Base-by-base conservation (phyloP, 2,329 filamentous ascomycete species). In the Botrytis fabae region DNA sequence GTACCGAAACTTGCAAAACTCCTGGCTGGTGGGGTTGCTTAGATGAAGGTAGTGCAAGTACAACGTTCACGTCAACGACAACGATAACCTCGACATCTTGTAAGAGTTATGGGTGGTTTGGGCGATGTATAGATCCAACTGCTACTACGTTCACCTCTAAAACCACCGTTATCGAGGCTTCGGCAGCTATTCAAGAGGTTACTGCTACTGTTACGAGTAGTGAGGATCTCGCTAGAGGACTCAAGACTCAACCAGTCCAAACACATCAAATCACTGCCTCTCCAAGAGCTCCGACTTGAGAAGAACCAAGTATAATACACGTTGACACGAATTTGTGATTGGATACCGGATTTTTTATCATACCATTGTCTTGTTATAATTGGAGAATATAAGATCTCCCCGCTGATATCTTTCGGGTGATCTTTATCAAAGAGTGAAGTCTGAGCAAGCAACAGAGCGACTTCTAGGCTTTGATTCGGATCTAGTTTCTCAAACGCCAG, bases 1-100 rank as follows among this genome's bases (percentile, higher is more conserved):
- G 93, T 48, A 97, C 94, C 0, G 89, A 91, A 72, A 97, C 93
- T 0, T 97, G 94, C 83, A 88, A 95, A 81, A 97, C 94, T 1
- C 94, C 94, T 35, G 93, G 94, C 16, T 97, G 94, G 94, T 97
- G 69, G 70, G 75, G 76, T 28, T 77, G 76, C 70, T 16, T 93
- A 91, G 74, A 77, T 73, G 65, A 74, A 18, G 78, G 79, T 16
- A 68, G 64, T 16, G 77, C 81, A n/a, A 79, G 77, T 2, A 79
- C 80, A 28, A 78, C 80, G 0, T 80, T 80, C 9, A 79, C 80
- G 16, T 78, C 80, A 35, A 51, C 69, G 14, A 73, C 70, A 48
- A 72, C 69, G 57, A 62, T 73, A 14, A 73, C 65, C 5, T 51
- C 71, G 28, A 73, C 71, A 18, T 40, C 65, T 51, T 73, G 71